Evolutionary conservation across 176 grass and related monocot genomes (phyloP).

Genomic region (Juncus effusus): DNA sequence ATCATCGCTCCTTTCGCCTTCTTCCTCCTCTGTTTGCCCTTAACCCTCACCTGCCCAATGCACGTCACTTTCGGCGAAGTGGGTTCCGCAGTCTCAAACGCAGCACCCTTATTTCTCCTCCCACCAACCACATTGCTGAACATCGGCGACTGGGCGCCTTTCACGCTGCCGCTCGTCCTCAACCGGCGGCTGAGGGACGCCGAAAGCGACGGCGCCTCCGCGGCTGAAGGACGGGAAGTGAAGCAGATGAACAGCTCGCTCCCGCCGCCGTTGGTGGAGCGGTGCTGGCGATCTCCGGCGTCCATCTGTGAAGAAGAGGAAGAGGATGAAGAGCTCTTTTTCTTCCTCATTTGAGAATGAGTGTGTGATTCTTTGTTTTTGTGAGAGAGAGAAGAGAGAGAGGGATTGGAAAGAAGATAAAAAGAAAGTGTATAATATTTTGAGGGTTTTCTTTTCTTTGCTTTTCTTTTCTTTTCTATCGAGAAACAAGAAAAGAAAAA

Average conservation of each 20-base stretch:
- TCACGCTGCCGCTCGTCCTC: conserved; percentile 70
- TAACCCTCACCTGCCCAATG: conserved; percentile 88
- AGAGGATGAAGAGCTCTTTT: conserved; percentile 21
- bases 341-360: conserved; percentile 20
- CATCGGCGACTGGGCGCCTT: conserved; percentile 96
- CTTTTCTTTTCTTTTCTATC: not conserved
- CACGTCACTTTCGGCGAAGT: conserved; percentile 95
- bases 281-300: conserved; percentile 18
- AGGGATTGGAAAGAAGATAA: conserved; percentile 8
- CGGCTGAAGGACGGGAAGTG: conserved; percentile 29
- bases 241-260: conserved; percentile 54
- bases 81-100: conserved; percentile 72
- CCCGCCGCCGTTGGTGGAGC: conserved; percentile 18
- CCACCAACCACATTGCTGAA: conserved; percentile 50
- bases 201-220: conserved; percentile 45
- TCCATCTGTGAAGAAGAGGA: conserved; percentile 17
- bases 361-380: conserved; percentile 1
- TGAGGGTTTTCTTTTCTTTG: not conserved
- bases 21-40: conserved; percentile 59
- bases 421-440: conserved; percentile 26
- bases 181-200: conserved; percentile 71
- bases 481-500: too few relatives aligned
- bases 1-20: conserved; percentile 46
- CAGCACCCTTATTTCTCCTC: conserved; percentile 35
- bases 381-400: not conserved